Percentiles rank a stretch among this genome's conserved stretches.
phyloP scores from a whole-genome alignment of 192 early-diverging fungal genomes.

The Rhizophagus clarus region DNA sequence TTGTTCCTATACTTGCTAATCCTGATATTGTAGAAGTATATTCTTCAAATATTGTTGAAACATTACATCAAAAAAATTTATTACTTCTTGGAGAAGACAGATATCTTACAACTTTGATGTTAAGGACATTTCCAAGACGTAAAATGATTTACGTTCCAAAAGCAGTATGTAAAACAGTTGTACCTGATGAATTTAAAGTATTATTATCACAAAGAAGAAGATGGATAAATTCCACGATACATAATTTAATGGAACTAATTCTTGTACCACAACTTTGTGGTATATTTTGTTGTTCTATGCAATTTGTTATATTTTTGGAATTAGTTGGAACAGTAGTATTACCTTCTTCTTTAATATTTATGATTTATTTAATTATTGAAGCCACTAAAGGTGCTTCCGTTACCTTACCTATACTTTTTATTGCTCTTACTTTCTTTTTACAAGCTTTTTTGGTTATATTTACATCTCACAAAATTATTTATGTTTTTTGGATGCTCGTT shows the following conservation, averaged over 20 bases:
- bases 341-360: constrained; percentile 62
- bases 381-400: constrained; percentile 41
- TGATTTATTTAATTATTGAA: constrained; percentile 56
- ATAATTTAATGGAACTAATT: constrained; percentile 86
- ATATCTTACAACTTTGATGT: constrained; percentile 84
- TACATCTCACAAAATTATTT: constrained; percentile 69
- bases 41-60: constrained; percentile 78
- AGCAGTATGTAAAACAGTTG: constrained; percentile 83
- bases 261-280: constrained; percentile 90
- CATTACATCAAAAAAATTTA: constrained; percentile 84
- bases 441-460: constrained; percentile 74
- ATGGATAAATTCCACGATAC: constrained; percentile 95
- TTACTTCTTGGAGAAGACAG: constrained; percentile 87
- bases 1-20: constrained; percentile 86
- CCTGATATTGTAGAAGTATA: constrained; percentile 84
- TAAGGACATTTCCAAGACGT: constrained; percentile 80
- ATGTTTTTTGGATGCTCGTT: constrained; percentile 80
- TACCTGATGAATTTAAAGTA: constrained; percentile 80
- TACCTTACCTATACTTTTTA: constrained; percentile 67
- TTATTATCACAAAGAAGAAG: constrained; percentile 89
- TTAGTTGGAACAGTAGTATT: constrained; percentile 75
- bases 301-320: constrained; percentile 75
- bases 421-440: constrained; percentile 63
- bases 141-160: constrained; percentile 89
- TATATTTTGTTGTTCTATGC: constrained; percentile 87